Conservation (phyloP, 169 alveolate genomes). For the Plasmodium vivax region DNA sequence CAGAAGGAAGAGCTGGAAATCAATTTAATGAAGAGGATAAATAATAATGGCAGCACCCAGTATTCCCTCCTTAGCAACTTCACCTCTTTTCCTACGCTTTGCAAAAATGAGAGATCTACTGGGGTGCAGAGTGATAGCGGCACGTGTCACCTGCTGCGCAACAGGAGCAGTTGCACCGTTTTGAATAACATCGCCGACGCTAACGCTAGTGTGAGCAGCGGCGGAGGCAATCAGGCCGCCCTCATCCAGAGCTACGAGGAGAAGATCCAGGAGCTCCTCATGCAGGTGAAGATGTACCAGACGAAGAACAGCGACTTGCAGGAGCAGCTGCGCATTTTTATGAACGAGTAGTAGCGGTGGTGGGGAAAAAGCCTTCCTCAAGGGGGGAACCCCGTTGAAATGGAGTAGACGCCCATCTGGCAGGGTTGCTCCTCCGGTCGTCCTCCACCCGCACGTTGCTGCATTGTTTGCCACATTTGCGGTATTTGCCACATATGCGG, state of each 20-base stretch:
- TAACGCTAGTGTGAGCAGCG: neutral
- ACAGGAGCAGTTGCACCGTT: neutral
- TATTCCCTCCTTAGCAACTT: conserved; percentile 10
- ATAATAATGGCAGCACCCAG: conserved; percentile 3
- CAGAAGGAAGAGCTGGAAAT: conserved; percentile 69
- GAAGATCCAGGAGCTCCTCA: conserved; percentile 39
- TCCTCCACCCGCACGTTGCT: neutral
- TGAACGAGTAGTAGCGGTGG: conserved; percentile 12
- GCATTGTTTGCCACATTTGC: neutral
- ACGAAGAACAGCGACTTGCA: conserved; percentile 59
- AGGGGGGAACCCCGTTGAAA: neutral
- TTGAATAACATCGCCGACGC: neutral
- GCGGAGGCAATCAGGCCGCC: neutral
- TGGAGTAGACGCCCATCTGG: neutral
- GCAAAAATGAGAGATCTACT: neutral
- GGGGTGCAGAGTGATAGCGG: neutral
- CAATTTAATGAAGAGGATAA: conserved; percentile 38
- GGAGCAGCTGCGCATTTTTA: conserved; percentile 66
- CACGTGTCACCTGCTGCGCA: neutral
- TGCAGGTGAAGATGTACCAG: conserved; percentile 63
- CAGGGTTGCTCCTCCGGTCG: neutral
- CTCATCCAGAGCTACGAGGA: conserved; percentile 39
- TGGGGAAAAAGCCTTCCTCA: neutral
- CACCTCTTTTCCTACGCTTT: neutral
- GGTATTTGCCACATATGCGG: too few species aligned